A percentile compares a stretch with the other conserved stretches of the same genome.
Evolutionary conservation across 1,139 yeast species (phyloP).

Genomic region (Entelexis sorbosivorans): DNA sequence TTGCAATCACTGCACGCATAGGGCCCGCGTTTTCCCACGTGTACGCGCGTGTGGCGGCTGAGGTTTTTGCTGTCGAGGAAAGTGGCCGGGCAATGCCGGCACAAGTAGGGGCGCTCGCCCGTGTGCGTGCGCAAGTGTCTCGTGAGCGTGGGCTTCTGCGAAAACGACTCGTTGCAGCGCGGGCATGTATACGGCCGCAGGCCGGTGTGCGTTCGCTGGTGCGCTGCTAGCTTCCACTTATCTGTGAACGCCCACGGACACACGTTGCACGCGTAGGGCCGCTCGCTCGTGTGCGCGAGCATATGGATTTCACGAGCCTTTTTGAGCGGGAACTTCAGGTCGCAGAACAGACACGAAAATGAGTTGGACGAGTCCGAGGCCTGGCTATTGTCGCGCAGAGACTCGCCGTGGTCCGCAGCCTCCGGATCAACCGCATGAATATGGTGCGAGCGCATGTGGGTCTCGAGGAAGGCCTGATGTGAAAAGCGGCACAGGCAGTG

Average conservation of each 20-base stretch:
- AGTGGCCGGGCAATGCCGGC: slow-evolving; percentile 47
- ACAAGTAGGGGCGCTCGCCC: slow-evolving; percentile 54
- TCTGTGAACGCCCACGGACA: slow-evolving; percentile 78
- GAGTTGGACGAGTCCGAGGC: slow-evolving; percentile 20
- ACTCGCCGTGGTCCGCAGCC: not conserved
- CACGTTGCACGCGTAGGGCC: slow-evolving; percentile 68
- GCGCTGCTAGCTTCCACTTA: slow-evolving; percentile 48
- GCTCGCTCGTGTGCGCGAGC: slow-evolving; percentile 79
- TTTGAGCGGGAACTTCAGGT: slow-evolving; percentile 78
- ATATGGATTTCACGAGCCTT: slow-evolving; percentile 83
- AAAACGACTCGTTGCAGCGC: not conserved
- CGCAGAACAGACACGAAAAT: slow-evolving; percentile 50
- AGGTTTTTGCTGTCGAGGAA: slow-evolving; percentile 44
- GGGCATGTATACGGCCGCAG: not conserved
- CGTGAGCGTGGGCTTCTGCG: slow-evolving; percentile 1
- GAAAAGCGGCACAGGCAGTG: not conserved
- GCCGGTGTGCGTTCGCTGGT: not conserved
- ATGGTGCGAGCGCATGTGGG: not conserved
- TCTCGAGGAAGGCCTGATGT: not conserved
- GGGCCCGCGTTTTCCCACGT: slow-evolving; percentile 71
- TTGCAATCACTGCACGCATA: slow-evolving; percentile 69
- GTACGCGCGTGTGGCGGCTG: slow-evolving; percentile 83
- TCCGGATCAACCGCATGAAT: no score
- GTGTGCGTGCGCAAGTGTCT: slow-evolving; percentile 72
- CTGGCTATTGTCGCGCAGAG: not conserved